phyloP scores from a whole-genome alignment of 768 basidiomycete genomes.

The Asterophora lycoperdoides region DNA sequence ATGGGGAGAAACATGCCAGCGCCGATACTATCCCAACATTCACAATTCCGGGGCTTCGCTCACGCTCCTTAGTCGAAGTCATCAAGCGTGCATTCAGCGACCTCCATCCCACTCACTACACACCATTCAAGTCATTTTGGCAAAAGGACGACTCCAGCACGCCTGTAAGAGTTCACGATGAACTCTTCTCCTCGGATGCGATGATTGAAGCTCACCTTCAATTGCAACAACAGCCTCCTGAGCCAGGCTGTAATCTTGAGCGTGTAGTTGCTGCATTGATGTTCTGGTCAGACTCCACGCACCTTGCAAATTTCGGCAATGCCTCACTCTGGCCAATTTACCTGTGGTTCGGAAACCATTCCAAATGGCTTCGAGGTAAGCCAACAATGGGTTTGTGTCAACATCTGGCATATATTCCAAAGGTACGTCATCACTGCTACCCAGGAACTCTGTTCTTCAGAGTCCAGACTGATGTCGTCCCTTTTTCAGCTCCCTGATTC shows the following conservation, averaged over 20 bases:
- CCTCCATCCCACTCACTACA: conserved; percentile 8
- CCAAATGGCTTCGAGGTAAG: conserved; percentile 27
- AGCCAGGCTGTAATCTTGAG: conserved; percentile 14
- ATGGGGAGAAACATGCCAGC: conserved; percentile 6
- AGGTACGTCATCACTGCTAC: conserved; percentile 15
- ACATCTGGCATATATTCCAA: conserved; percentile 26
- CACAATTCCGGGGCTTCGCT: conserved; percentile 19
- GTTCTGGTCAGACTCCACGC: conserved; percentile 28
- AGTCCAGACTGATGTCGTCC: neutral
- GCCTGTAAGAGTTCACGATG: conserved; percentile 11
- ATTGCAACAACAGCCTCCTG: neutral
- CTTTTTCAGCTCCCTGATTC: neutral
- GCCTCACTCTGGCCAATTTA: conserved; percentile 33
- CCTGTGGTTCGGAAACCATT: conserved; percentile 29
- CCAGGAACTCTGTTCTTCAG: conserved; percentile 1
- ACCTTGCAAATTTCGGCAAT: conserved; percentile 26
- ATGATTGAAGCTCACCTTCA: conserved; percentile 8
- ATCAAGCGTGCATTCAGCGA: conserved; percentile 19
- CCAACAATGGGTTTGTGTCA: conserved; percentile 19
- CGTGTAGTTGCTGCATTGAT: conserved; percentile 18
- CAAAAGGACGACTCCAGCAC: neutral
- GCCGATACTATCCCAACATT: conserved; percentile 19
- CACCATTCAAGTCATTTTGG: conserved; percentile 18
- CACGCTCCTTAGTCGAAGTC: conserved; percentile 19
- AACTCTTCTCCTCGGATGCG: conserved; percentile 16